Conservation (phyloP, 2,329 filamentous ascomycete species). For the Alternaria ventricosa region DNA sequence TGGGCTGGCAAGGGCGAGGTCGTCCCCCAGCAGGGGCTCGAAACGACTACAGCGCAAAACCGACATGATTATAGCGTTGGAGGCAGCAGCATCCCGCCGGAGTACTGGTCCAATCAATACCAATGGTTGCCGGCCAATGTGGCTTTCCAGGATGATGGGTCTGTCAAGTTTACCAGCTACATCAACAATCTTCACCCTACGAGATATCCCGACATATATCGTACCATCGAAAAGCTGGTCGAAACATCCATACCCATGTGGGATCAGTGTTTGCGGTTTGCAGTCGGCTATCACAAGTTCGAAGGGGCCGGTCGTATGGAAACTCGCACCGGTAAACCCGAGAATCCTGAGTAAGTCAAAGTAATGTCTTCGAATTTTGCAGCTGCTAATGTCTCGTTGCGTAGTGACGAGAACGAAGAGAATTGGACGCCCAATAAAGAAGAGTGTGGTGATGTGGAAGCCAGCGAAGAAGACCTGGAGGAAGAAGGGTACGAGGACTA, state of each 20-base stretch:
- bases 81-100: slow-evolving; percentile 8
- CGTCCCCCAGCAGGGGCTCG: slow-evolving; percentile 2
- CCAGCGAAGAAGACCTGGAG: neutral
- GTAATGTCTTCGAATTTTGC: neutral
- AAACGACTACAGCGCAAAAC: neutral
- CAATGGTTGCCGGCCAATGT: slow-evolving; percentile 62
- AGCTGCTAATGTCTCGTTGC: neutral
- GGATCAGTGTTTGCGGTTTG: slow-evolving; percentile 26
- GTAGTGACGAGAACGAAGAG: slow-evolving; percentile 19
- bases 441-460: neutral
- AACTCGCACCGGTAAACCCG: slow-evolving; percentile 9
- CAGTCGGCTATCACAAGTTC: neutral
- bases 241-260: slow-evolving; percentile 27
- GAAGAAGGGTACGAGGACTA: neutral
- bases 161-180: slow-evolving; percentile 56
- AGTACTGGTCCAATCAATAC: slow-evolving; percentile 30
- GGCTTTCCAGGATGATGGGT: slow-evolving; percentile 45
- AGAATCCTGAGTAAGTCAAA: neutral
- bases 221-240: slow-evolving; percentile 28
- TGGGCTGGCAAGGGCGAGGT: slow-evolving; percentile 42
- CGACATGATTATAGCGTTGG: slow-evolving; percentile 5
- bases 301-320: slow-evolving; percentile 17
- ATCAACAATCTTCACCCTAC: slow-evolving; percentile 62
- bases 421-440: slow-evolving; percentile 24
- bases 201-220: slow-evolving; percentile 26